Evolutionary conservation across 345 rosid genomes (phyloP), one percentile per base, ranked within the genome.

Genomic region (Capsella bursapastoris): DNA sequence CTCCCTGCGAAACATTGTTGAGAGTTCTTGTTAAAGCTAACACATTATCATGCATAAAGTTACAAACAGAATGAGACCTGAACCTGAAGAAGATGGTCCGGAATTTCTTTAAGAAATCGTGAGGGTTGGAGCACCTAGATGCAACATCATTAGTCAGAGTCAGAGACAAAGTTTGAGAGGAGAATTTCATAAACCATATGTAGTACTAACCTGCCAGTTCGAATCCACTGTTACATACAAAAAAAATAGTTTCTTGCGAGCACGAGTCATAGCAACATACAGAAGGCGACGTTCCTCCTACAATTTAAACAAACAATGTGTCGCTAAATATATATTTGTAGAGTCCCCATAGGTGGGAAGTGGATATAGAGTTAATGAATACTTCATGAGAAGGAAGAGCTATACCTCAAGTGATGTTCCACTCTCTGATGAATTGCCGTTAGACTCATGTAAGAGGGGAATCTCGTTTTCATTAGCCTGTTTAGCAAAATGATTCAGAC

Each of bases 221-320:
- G 91, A 84, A 84, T 91, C 98, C 90, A 88, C 71, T 60, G 86
- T 82, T 52, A 86, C 79, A 81, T 89, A 91, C 71, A 91, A 78
- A 82, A 94, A 88, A 79, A 87, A 87, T 43, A 91, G 86, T 72
- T 87, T 88, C 83, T 81, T 86, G 59, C 96, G 86, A 69, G 98
- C 96, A 81, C 97, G 95, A 63, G 96, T 94, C 96, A 94, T 90
- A 78, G 98, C 98, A 44, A 94, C 98, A 78, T 91, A 91, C 14
- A 94, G 58, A 45, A 94, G 84, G 58, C 95, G 97, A 16, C 98
- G 79, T 75, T 94, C 98, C 83, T 94, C 98, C 98, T 94, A 74
- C 64, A 56, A 50, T 70, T 62, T 18, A 70, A 72, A 69, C 43
- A 68, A 53, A 75, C 48, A 72, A 29, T 27, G 70, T 10, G 14